Percentiles rank a stretch among this genome's conserved stretches.
These are phyloP conservation scores for Bathelium albidoporum DNA, from an alignment of 495 filamentous ascomycete species.

Conservation along the genomic window DNA sequence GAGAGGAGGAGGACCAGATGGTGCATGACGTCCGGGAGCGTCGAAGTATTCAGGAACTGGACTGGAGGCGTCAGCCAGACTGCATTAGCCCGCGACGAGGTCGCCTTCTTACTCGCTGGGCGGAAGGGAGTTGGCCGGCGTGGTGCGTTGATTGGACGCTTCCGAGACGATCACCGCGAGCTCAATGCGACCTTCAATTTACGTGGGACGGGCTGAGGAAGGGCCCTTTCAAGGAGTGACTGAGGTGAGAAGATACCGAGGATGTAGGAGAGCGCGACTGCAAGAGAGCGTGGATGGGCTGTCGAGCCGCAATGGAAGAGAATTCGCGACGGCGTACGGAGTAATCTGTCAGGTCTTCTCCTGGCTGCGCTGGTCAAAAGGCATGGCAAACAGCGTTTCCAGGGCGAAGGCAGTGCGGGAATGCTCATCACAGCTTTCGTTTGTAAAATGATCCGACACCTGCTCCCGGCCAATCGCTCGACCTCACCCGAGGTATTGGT, in stretches of 20 bases:
- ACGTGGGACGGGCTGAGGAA: background rate
- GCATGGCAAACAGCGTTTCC: background rate
- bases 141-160: background rate
- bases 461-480: background rate
- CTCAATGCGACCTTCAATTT: conserved; percentile 1
- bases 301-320: background rate
- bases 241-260: background rate
- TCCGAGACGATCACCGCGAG: background rate
- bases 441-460: background rate
- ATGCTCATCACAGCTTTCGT: background rate
- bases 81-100: background rate
- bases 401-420: background rate
- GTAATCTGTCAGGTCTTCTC: background rate
- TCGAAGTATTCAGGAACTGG: conserved; percentile 2
- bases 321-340: background rate
- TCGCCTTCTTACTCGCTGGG: background rate
- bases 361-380: background rate
- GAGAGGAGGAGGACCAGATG: background rate
- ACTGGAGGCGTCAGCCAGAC: conserved; percentile 3
- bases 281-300: background rate
- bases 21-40: background rate
- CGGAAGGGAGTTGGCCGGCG: background rate
- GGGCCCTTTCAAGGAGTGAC: background rate
- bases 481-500: background rate
- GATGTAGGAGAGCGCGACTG: background rate